phyloP scores from a whole-genome alignment of 1,139 yeast species.

The Yamadazyma trypodendri region DNA sequence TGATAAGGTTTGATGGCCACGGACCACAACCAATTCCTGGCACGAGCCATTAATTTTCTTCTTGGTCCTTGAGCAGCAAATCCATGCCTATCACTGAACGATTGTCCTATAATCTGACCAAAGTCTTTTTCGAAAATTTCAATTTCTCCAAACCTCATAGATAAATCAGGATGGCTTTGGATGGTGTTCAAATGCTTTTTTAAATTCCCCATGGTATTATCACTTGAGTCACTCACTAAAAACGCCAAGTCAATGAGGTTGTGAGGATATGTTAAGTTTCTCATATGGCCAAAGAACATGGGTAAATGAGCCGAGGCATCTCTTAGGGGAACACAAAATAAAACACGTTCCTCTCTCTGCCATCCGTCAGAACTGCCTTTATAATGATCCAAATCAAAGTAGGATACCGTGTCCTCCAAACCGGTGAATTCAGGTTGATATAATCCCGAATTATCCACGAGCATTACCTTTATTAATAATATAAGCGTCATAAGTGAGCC shows the following conservation, averaged over 20 bases:
- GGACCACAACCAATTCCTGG: slow-evolving; percentile 54
- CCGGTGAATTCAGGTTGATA: slow-evolving; percentile 26
- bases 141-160: slow-evolving; percentile 52
- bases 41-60: slow-evolving; percentile 53
- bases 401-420: slow-evolving; percentile 29
- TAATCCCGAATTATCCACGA: slow-evolving; percentile 8
- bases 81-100: slow-evolving; percentile 52
- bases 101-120: slow-evolving; percentile 53
- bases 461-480: slow-evolving; percentile 7
- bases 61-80: slow-evolving; percentile 57
- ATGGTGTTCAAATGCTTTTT: slow-evolving; percentile 40
- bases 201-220: slow-evolving; percentile 54
- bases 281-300: slow-evolving; percentile 59
- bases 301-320: slow-evolving; percentile 65
- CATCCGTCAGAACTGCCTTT: slow-evolving; percentile 50
- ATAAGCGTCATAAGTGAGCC: slow-evolving; percentile 8
- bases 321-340: slow-evolving; percentile 59
- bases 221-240: slow-evolving; percentile 57
- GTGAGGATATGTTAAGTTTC: slow-evolving; percentile 58
- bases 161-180: slow-evolving; percentile 41
- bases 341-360: slow-evolving; percentile 53
- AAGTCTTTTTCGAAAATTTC: slow-evolving; percentile 55
- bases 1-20: slow-evolving; percentile 54
- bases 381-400: slow-evolving; percentile 46
- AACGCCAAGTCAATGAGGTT: slow-evolving; percentile 56